phyloP scores from a whole-genome alignment of 73 alveolate species.

The Breviolum minutum region DNA sequence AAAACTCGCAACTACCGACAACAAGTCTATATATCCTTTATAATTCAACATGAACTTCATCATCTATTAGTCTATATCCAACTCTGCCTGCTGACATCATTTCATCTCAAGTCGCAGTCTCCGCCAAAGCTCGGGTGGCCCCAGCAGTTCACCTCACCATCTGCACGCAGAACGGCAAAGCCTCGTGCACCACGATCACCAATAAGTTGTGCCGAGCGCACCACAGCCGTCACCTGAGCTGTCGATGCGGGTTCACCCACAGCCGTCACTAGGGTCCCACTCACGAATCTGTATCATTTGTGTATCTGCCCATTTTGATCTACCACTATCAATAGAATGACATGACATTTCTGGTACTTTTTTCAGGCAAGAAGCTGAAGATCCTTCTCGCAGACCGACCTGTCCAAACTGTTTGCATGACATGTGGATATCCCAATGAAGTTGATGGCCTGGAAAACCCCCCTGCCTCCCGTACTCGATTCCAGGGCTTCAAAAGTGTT shows the following conservation, averaged over 20 bases:
- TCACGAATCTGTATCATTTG: neutral
- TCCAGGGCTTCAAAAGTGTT: constrained; percentile 14
- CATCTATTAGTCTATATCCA: neutral
- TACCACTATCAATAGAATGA: neutral
- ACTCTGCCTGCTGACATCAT: neutral
- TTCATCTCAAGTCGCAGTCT: neutral
- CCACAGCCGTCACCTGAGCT: constrained; percentile 51
- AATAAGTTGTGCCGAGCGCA: neutral
- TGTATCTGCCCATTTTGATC: neutral
- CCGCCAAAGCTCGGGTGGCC: constrained; percentile 53
- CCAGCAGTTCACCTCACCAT: constrained; percentile 30
- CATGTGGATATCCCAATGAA: neutral
- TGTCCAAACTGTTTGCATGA: neutral
- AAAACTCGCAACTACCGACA: too few relatives aligned
- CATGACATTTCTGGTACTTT: too few relatives aligned
- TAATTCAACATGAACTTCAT: neutral
- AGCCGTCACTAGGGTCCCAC: neutral
- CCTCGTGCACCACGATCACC: constrained; percentile 22
- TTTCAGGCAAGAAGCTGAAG: neutral
- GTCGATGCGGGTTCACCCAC: neutral
- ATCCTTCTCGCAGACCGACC: constrained; percentile 60
- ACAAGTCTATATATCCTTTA: too few relatives aligned
- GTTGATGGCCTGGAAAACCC: neutral
- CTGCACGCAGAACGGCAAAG: constrained; percentile 59
- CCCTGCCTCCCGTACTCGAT: constrained; percentile 20